Conservation (phyloP, 345 rosid species). For the Cochlearia excelsa region DNA sequence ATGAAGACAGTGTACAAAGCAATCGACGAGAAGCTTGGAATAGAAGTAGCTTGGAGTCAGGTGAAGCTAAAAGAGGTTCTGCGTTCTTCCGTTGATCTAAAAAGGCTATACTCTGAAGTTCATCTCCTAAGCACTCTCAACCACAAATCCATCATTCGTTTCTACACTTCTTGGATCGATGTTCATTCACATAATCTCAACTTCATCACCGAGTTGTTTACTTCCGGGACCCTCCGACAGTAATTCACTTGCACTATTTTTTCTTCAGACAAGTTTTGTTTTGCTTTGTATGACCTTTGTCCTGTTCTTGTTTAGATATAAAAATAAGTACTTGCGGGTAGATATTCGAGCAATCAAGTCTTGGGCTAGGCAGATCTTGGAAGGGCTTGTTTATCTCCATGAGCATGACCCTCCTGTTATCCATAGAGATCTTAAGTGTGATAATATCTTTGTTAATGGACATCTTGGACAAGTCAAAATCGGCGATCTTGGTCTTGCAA, state of each 20-base stretch:
- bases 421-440: constrained; percentile 65
- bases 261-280: constrained; percentile 3
- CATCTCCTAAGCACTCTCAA: constrained; percentile 78
- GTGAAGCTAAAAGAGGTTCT: constrained; percentile 55
- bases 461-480: constrained; percentile 70
- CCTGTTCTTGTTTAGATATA: constrained; percentile 42
- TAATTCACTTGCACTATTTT: constrained; percentile 24
- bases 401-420: constrained; percentile 60
- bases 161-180: constrained; percentile 77
- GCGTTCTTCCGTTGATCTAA: constrained; percentile 64
- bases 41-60: constrained; percentile 87
- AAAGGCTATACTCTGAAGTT: constrained; percentile 79
- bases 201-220: constrained; percentile 83
- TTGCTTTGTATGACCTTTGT: constrained; percentile 12
- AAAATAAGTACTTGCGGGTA: constrained; percentile 51
- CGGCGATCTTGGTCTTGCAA: constrained; percentile 69
- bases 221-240: constrained; percentile 80
- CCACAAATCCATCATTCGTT: constrained; percentile 62
- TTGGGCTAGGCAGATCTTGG: constrained; percentile 59
- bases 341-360: constrained; percentile 58
- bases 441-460: constrained; percentile 64
- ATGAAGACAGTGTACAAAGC: constrained; percentile 85
- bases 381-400: constrained; percentile 60
- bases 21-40: constrained; percentile 66
- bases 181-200: constrained; percentile 53